These are phyloP conservation scores for Ogataea wickerhamii DNA, from an alignment of 805 yeast genomes.

Conservation along the genomic window DNA sequence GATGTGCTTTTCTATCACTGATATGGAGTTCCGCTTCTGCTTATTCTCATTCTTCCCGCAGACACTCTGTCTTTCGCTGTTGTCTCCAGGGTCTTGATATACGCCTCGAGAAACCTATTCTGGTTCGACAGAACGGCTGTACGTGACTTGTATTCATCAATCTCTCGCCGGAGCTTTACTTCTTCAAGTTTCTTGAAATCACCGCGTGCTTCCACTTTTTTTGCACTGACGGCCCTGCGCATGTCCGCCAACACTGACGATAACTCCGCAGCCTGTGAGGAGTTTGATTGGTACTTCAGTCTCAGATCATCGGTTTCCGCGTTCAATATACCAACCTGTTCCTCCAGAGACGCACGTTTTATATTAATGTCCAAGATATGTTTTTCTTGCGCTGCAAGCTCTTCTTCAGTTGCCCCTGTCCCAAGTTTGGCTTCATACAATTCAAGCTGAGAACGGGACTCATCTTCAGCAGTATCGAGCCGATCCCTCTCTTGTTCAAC, in stretches of 20 bases:
- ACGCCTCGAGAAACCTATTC: constrained; percentile 26
- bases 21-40: constrained; percentile 27
- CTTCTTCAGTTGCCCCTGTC: constrained; percentile 10
- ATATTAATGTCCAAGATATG: constrained; percentile 14
- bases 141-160: constrained; percentile 6
- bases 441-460: constrained; percentile 9
- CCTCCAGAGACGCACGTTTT: constrained; percentile 11
- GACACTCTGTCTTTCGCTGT: constrained; percentile 24
- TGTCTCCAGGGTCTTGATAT: constrained; percentile 21
- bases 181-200: constrained; percentile 30
- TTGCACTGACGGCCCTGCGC: constrained; percentile 25
- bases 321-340: constrained; percentile 15
- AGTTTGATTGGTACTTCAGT: constrained; percentile 40
- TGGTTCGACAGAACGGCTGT: constrained; percentile 11
- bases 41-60: constrained; percentile 18
- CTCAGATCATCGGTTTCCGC: constrained; percentile 33
- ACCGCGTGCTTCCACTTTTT: constrained; percentile 30
- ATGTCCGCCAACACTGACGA: constrained; percentile 28
- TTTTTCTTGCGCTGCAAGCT: constrained; percentile 7
- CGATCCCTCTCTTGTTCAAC: constrained; percentile 30
- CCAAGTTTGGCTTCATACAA: constrained; percentile 7
- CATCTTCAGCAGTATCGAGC: constrained; percentile 10
- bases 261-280: constrained; percentile 46
- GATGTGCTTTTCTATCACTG: constrained; percentile 3
- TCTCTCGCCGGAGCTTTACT: constrained; percentile 15